A percentile compares a stretch with the other conserved stretches of the same genome.
phyloP scores from a whole-genome alignment of 2,329 filamentous ascomycete genomes.

The Boeremia lycopersici region DNA sequence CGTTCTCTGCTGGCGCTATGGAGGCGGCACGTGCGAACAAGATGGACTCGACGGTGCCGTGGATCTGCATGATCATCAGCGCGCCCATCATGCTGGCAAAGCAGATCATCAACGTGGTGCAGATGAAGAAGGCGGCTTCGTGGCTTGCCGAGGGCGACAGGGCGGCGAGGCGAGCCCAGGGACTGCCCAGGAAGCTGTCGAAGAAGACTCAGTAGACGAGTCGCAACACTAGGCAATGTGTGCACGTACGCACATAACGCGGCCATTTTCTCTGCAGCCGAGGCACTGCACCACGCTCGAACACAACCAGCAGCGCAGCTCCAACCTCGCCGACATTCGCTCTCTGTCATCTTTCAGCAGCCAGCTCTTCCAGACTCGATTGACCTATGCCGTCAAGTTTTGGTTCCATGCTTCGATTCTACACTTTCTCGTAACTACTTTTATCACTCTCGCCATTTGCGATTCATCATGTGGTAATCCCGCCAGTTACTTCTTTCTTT shows the following conservation, averaged over 20 bases:
- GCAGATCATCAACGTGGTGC: slow-evolving; percentile 91
- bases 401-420: not conserved
- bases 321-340: not conserved
- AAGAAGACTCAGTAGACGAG: slow-evolving; percentile 35
- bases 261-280: not conserved
- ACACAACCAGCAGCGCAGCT: not conserved
- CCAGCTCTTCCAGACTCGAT: not conserved
- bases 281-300: not conserved
- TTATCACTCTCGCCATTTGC: not conserved
- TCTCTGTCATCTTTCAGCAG: not conserved
- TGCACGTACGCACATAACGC: not conserved
- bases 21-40: slow-evolving; percentile 93
- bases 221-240: not conserved
- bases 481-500: slow-evolving; percentile 1
- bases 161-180: slow-evolving; percentile 59
- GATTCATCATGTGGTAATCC: not conserved
- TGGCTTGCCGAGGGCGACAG: slow-evolving; percentile 94
- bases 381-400: not conserved
- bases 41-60: slow-evolving; percentile 65
- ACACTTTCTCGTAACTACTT: slow-evolving; percentile 9
- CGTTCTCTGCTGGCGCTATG: slow-evolving; percentile 89
- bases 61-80: slow-evolving; percentile 80
- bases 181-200: slow-evolving; percentile 44
- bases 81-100: slow-evolving; percentile 89
- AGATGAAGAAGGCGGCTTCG: slow-evolving; percentile 89